Percentiles rank a stretch among this genome's conserved stretches.
These are phyloP conservation scores for Plasmopara muralis DNA, from an alignment of 352 stramenopile species.

Conservation along the genomic window DNA sequence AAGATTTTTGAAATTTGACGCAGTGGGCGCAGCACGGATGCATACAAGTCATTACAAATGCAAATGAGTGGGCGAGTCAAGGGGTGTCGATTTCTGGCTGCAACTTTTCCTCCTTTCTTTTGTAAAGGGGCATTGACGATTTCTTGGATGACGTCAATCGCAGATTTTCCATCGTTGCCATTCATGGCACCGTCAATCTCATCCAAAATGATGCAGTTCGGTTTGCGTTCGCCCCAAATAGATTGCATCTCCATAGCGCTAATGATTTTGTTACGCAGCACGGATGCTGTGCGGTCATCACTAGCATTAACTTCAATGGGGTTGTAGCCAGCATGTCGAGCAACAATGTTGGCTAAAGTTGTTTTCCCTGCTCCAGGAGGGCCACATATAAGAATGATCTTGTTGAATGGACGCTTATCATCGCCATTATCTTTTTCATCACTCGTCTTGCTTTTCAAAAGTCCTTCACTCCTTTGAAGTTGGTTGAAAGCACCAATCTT, in stretches of 20 bases:
- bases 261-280: slow-evolving; percentile 88
- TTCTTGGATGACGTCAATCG: slow-evolving; percentile 89
- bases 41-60: slow-evolving; percentile 98
- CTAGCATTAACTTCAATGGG: slow-evolving; percentile 97
- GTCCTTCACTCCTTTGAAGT: slow-evolving; percentile 10
- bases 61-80: slow-evolving; percentile 94
- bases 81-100: slow-evolving; percentile 47
- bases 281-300: slow-evolving; percentile 91
- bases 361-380: slow-evolving; percentile 94
- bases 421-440: slow-evolving; percentile 28
- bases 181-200: slow-evolving; percentile 96
- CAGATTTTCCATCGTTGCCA: slow-evolving; percentile 69
- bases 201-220: slow-evolving; percentile 97
- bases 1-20: slow-evolving; percentile 92
- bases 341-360: slow-evolving; percentile 95
- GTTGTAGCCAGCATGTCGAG: slow-evolving; percentile 94
- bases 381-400: slow-evolving; percentile 94
- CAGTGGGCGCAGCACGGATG: slow-evolving; percentile 91
- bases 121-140: slow-evolving; percentile 87
- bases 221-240: slow-evolving; percentile 81
- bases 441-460: slow-evolving; percentile 4
- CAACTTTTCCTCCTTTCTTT: slow-evolving; percentile 29
- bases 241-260: slow-evolving; percentile 91
- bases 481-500: slow-evolving; percentile 11
- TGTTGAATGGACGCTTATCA: slow-evolving; percentile 53